phyloP scores from a whole-genome alignment of 257 asterid species.

The Solanum arcanum region DNA sequence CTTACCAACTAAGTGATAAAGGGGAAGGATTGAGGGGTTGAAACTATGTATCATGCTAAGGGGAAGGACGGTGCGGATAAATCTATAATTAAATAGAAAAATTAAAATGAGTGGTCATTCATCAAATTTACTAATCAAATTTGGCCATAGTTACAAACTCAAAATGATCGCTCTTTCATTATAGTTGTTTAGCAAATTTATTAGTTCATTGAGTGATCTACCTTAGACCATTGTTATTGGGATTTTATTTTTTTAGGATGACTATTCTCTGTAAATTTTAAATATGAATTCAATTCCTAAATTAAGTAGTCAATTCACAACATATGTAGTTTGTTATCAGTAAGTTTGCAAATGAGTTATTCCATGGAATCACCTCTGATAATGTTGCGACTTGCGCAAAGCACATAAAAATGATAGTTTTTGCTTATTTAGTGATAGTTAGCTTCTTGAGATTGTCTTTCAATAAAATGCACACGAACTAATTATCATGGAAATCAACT shows the following conservation, averaged over 20 bases:
- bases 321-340: neutral
- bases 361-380: neutral
- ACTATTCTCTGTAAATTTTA: neutral
- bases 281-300: neutral
- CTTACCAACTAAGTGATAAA: neutral
- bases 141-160: neutral
- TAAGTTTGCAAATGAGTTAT: neutral
- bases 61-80: neutral
- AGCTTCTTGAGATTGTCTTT: neutral
- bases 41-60: neutral
- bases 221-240: neutral
- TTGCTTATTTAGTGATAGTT: neutral
- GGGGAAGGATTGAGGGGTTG: neutral
- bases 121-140: neutral
- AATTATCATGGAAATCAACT: neutral
- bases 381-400: neutral
- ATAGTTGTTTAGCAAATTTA: too few relatives aligned
- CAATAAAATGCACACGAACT: too few relatives aligned
- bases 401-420: neutral
- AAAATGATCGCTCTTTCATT: neutral
- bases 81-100: too few relatives aligned
- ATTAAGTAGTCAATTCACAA: neutral
- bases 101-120: neutral
- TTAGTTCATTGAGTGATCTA: neutral
- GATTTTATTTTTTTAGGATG: neutral